Evolutionary conservation across 306 rosid species (phyloP), one percentile per base, ranked within the genome.

Genomic region (Delonix regia): DNA sequence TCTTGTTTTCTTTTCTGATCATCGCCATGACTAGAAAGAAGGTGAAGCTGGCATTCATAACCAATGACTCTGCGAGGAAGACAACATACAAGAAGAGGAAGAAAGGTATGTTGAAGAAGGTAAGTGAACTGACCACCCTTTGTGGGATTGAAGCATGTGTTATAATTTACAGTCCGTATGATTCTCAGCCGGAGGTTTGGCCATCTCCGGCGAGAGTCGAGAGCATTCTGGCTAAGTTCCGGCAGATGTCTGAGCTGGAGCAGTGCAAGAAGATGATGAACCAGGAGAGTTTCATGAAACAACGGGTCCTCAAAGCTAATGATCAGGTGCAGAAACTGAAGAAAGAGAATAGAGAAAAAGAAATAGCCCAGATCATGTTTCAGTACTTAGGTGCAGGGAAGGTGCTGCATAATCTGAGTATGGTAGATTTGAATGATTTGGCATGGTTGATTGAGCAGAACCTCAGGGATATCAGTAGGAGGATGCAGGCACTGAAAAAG

Each of bases 121-220:
- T 61, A 0, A 1, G 2, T 33, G 86, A 82, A 59, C 10, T 82
- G 5, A 48, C 33, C 15, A 77, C 80, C 51, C 70, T 82, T 52
- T 72, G 79, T 51, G 85, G 79, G 7, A 27, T 83, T 44, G 80
- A 82, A 0, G 85, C 85, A 3, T 83, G 86, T 53, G 84, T 79
- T 30, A 52, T 83, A 30, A 19, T 86, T 1, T 86, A 80, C 7
- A 13, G 34, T 49, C 74, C 51, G 27, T 42, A 59, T 30, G 81
- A 80, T 24, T 19, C 62, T 60, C 62, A 76, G 11, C 83, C 86
- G 11, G 75, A 80, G 75, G 49, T 86, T 44, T 86, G 85, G 86
- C 86, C 89, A n/a, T 82, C 82, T 3, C 55, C 61, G 1, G 1
- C 0, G 19, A 80, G 18, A 16, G 82, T n/a, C 2, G 62, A 25